Evolutionary conservation across 2,329 filamentous ascomycete genomes (phyloP), one percentile per base, ranked within the genome.

Genomic region (Orbilia javanica): DNA sequence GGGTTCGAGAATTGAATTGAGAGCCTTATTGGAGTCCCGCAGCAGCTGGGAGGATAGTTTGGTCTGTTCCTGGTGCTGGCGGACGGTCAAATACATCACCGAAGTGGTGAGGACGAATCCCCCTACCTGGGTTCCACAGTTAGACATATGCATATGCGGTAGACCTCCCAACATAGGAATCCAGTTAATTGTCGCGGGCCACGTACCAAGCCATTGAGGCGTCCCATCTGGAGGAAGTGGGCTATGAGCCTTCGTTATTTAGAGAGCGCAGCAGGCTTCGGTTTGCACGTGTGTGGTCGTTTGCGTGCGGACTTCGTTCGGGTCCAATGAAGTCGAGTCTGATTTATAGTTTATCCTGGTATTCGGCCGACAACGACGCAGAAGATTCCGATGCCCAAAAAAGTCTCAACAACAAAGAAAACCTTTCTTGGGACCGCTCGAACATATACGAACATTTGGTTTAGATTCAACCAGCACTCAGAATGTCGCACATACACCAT

Each of bases 101-200:
- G 90, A 90, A 77, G 93, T 89, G 60, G 92, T 94, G 78, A 95
- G 86, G 80, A 92, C 91, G 70, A 93, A 89, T 80, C 92, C 92
- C 82, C 92, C 90, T 80, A 91, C 89, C 92, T 94, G 80, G 29
- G 5, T 65, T 57, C 60, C 46, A 13, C 29, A 36, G 34, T 20
- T 50, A 34, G 36, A 44, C 60, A 18, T 13, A 46, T 39, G 60
- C 80, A 79, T 13, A 46, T 39, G 60, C 80, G 79, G 79, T 79
- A 13, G 11, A 52, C 69, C 55, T 29, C 52, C 46, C 25, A n/a
- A n/a, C 6, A 20, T 67, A 65, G 34, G 13, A n/a, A n/a, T n/a
- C n/a, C 11, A 36, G 29, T 6, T 13, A 25, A 39, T 11, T 39
- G 18, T 34, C 25, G 13, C n/a, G 27, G 57, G 1, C n/a, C 1